These are phyloP conservation scores for Gilbertella persicaria DNA, from an alignment of 371 early-diverging fungal genomes.

Conservation along the genomic window DNA sequence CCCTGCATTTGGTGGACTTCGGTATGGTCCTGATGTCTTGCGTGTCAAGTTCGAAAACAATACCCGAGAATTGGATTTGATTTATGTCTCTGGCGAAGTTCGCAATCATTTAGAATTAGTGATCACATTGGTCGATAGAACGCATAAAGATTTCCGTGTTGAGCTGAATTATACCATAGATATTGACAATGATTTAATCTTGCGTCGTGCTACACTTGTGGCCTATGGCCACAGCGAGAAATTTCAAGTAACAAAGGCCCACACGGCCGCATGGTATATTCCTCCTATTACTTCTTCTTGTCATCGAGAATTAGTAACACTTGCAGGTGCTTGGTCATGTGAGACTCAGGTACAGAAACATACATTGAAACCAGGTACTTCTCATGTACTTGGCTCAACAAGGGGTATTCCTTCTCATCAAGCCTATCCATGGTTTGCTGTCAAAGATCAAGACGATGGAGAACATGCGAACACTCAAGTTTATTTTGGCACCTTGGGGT, in stretches of 20 bases:
- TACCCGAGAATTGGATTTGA: conserved; percentile 34
- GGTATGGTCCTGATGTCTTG: conserved; percentile 32
- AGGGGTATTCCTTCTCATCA: conserved; percentile 41
- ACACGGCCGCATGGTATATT: conserved; percentile 43
- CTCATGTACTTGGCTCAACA: conserved; percentile 25
- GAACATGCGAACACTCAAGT: conserved; percentile 19
- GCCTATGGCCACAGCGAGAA: not conserved
- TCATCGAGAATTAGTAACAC: conserved; percentile 29
- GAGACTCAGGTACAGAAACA: conserved; percentile 37
- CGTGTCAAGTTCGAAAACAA: conserved; percentile 29
- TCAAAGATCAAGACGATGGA: conserved; percentile 22
- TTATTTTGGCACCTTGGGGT: conserved; percentile 47
- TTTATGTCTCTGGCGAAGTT: conserved; percentile 6
- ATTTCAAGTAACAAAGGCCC: conserved; percentile 16
- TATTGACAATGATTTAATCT: conserved; percentile 31
- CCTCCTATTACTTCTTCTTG: conserved; percentile 16
- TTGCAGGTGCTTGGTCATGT: conserved; percentile 42
- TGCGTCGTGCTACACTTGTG: conserved; percentile 13
- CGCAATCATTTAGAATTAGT: conserved; percentile 3
- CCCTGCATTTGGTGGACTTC: conserved; percentile 45
- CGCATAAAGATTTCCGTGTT: conserved; percentile 17
- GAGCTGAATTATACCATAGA: conserved; percentile 33
- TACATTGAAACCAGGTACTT: conserved; percentile 25
- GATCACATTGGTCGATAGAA: conserved; percentile 21
- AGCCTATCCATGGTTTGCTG: conserved; percentile 46